These are phyloP conservation scores for Candida berthetii DNA, from an alignment of 805 yeast genomes.

Conservation along the genomic window DNA sequence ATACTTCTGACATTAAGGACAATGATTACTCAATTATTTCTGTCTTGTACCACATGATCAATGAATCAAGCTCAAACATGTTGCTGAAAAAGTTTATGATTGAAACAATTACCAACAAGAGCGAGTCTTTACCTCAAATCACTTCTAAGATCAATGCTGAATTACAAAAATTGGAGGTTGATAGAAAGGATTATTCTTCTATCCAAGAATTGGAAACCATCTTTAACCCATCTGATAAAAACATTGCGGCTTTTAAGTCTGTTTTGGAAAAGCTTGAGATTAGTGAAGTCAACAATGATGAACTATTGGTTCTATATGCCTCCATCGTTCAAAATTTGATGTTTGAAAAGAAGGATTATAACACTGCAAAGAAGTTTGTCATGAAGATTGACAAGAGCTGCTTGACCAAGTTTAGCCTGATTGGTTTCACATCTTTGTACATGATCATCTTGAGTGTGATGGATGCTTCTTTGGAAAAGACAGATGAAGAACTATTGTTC, in stretches of 20 bases:
- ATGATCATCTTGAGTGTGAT: conserved; percentile 17
- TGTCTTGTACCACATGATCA: conserved; percentile 13
- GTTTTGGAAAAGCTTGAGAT: conserved; percentile 13
- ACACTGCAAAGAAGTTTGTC: conserved; percentile 18
- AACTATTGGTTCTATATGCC: conserved; percentile 17
- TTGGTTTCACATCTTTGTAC: conserved; percentile 25
- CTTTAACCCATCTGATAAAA: conserved; percentile 21
- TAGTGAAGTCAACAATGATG: conserved; percentile 14
- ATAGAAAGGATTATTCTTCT: neutral
- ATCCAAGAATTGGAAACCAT: conserved; percentile 18
- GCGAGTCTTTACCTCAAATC: conserved; percentile 6
- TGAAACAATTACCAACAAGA: conserved; percentile 15
- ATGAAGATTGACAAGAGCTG: conserved; percentile 13
- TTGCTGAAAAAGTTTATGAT: conserved; percentile 17
- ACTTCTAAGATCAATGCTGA: neutral
- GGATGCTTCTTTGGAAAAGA: conserved; percentile 7
- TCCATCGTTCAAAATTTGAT: conserved; percentile 22
- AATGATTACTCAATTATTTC: conserved; percentile 10
- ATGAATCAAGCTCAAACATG: conserved; percentile 15
- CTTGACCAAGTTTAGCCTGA: conserved; percentile 10
- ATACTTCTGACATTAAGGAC: conserved; percentile 10
- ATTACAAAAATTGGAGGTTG: neutral
- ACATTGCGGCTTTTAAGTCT: conserved; percentile 15
- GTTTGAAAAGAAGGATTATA: conserved; percentile 16
- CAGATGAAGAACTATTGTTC: conserved; percentile 12